phyloP scores from a whole-genome alignment of 75 land plant genomes.

The Pseudotsuga menziesii region DNA sequence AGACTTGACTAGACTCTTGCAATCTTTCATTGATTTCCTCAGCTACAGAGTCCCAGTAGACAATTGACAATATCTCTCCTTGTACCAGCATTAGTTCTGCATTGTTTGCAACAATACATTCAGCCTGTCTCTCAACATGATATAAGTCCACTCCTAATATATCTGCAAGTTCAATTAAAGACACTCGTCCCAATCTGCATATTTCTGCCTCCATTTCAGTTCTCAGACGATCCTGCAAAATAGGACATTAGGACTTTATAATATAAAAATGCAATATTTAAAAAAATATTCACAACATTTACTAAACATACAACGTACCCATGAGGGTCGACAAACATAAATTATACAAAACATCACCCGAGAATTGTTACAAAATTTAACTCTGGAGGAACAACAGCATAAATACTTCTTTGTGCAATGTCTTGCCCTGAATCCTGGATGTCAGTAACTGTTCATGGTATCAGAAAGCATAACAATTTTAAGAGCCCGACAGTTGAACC shows the following conservation, averaged over 20 bases:
- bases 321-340: not conserved
- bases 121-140: conserved; percentile 87
- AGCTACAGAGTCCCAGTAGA: conserved; percentile 90
- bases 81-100: conserved; percentile 68
- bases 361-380: not conserved
- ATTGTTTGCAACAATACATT: conserved; percentile 44
- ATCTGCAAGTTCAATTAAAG: conserved; percentile 86
- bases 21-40: conserved; percentile 95
- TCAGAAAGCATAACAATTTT: conserved; percentile 1
- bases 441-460: not conserved
- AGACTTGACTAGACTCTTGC: conserved; percentile 84
- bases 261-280: not conserved
- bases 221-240: conserved; percentile 69
- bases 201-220: conserved; percentile 70
- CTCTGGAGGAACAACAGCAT: not conserved
- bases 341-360: not conserved
- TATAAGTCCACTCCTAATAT: conserved; percentile 80
- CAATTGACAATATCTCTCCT: conserved; percentile 79
- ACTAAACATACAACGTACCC: not conserved
- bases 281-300: not conserved
- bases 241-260: not conserved
- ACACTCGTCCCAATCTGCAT: conserved; percentile 55
- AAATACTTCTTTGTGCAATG: not conserved
- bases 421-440: not conserved
- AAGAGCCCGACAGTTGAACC: not conserved